Conservation (phyloP, 1,284 basidiomycete species). For the Malassezia slooffiae region DNA sequence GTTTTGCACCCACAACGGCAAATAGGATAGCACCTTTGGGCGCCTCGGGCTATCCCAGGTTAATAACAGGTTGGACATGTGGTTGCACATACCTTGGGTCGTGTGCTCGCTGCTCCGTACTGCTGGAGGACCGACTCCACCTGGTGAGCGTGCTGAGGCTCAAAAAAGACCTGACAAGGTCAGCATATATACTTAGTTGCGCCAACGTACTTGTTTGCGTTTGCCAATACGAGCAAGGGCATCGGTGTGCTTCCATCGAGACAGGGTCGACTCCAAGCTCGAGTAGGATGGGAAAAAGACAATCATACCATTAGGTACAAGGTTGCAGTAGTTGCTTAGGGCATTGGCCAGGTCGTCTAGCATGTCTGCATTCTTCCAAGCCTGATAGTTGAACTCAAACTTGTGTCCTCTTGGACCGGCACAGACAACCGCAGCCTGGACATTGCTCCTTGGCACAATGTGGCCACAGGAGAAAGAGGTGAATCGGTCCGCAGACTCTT, state of each 20-base stretch:
- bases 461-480: conserved; percentile 81
- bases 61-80: neutral
- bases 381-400: conserved; percentile 72
- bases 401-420: conserved; percentile 66
- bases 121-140: conserved; percentile 68
- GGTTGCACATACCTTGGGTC: conserved; percentile 18
- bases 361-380: conserved; percentile 60
- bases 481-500: conserved; percentile 57
- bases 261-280: conserved; percentile 62
- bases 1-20: conserved; percentile 89
- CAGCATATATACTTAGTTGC: neutral
- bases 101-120: conserved; percentile 58
- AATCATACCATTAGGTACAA: conserved; percentile 78
- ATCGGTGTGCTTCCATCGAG: conserved; percentile 57
- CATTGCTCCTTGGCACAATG: conserved; percentile 70
- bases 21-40: conserved; percentile 49
- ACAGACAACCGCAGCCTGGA: conserved; percentile 65
- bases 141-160: conserved; percentile 65
- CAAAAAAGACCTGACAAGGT: conserved; percentile 66
- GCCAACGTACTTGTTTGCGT: conserved; percentile 1
- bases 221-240: conserved; percentile 19
- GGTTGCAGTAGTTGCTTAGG: conserved; percentile 63
- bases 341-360: conserved; percentile 73
- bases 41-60: neutral
- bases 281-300: conserved; percentile 89